Percentiles rank a stretch among this genome's conserved stretches.
Conservation (phyloP, 345 rosid genomes). For the Excoecaria agallocha region DNA sequence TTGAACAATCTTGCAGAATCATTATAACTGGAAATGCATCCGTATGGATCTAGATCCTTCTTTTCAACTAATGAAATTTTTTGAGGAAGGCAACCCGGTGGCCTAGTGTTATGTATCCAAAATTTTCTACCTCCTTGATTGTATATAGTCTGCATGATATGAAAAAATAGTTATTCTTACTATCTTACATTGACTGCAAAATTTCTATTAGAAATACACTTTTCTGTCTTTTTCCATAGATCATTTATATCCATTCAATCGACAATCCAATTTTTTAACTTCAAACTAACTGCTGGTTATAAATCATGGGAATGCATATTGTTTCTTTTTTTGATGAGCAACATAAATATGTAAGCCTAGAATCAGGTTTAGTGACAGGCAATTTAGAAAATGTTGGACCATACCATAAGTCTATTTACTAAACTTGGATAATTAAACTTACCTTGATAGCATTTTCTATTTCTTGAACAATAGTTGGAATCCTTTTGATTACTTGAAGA, state of each 20-base stretch:
- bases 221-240: too few relatives aligned
- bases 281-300: too few relatives aligned
- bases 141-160: conserved; percentile 40
- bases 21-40: conserved; percentile 62
- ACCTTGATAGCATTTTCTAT: conserved; percentile 64
- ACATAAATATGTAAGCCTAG: too few relatives aligned
- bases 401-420: background rate
- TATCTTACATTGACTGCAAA: background rate
- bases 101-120: conserved; percentile 93
- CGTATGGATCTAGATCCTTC: conserved; percentile 44
- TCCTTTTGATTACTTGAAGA: conserved; percentile 40
- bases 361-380: too few relatives aligned
- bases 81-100: conserved; percentile 85
- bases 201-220: background rate
- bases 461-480: conserved; percentile 54
- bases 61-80: conserved; percentile 52
- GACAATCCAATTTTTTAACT: too few relatives aligned
- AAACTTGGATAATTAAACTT: conserved; percentile 9
- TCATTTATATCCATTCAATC: too few relatives aligned
- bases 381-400: too few relatives aligned
- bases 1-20: conserved; percentile 66
- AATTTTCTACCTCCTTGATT: conserved; percentile 71
- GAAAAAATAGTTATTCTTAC: background rate
- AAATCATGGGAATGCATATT: too few relatives aligned
- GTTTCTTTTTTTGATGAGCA: too few relatives aligned